A percentile compares a stretch with the other conserved stretches of the same genome.
Conservation (phyloP, 148 eudicot genomes). For the Suaeda aralocaspica region DNA sequence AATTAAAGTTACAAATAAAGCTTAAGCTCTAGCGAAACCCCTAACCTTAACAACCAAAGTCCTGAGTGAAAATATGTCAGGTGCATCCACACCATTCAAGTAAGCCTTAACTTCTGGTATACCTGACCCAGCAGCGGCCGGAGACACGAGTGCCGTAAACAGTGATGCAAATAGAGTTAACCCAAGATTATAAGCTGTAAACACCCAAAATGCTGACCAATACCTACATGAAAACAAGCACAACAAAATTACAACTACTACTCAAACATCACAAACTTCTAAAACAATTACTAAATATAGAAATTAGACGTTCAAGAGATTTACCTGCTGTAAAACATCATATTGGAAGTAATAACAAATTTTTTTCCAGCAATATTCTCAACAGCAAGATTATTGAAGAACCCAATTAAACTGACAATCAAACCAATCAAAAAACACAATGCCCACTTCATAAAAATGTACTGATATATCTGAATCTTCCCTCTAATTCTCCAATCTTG, state of each 20-base stretch:
- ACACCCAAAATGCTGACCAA: slow-evolving; percentile 60
- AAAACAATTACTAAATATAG: not conserved
- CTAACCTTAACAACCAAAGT: slow-evolving; percentile 82
- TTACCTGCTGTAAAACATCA: slow-evolving; percentile 64
- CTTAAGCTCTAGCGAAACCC: not conserved
- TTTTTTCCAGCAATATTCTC: slow-evolving; percentile 85
- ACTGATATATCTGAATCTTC: slow-evolving; percentile 57
- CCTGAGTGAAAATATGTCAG: slow-evolving; percentile 62
- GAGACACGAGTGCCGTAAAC: slow-evolving; percentile 67
- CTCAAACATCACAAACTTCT: not conserved
- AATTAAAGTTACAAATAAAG: not conserved
- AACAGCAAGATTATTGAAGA: slow-evolving; percentile 66
- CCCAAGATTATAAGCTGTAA: slow-evolving; percentile 61
- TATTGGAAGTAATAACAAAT: slow-evolving; percentile 80
- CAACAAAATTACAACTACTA: not conserved
- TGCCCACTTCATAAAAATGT: slow-evolving; percentile 76
- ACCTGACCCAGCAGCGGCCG: slow-evolving; percentile 93
- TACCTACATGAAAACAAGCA: slow-evolving; percentile 37
- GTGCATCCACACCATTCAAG: slow-evolving; percentile 95
- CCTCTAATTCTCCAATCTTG: slow-evolving; percentile 83
- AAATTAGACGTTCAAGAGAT: not conserved
- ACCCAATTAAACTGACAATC: slow-evolving; percentile 62
- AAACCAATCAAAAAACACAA: slow-evolving; percentile 67
- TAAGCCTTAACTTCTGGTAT: slow-evolving; percentile 96
- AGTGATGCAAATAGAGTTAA: slow-evolving; percentile 68